phyloP scores from a whole-genome alignment of 2,329 filamentous ascomycete species.

The Phialocephala subalpina region DNA sequence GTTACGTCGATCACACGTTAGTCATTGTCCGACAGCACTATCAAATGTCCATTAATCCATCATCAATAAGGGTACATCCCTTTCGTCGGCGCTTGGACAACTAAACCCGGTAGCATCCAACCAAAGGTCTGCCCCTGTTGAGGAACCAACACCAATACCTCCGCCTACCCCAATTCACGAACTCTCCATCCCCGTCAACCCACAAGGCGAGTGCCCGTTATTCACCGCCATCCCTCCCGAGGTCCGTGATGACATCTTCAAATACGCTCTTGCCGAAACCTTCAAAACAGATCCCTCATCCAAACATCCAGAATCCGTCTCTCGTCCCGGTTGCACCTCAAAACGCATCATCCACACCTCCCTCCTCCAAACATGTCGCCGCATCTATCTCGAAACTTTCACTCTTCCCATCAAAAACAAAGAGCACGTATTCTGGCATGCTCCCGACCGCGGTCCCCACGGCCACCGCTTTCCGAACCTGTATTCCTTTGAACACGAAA shows the following conservation, averaged over 20 bases:
- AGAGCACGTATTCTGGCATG: conserved; percentile 37
- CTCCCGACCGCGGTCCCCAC: conserved; percentile 14
- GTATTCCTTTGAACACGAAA: conserved; percentile 10
- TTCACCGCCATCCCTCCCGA: conserved; percentile 37
- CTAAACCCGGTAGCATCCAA: background rate
- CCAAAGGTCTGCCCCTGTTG: no score
- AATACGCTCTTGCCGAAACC: conserved; percentile 31
- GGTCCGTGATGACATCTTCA: conserved; percentile 34
- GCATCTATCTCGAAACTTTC: conserved; percentile 37
- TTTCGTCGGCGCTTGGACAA: background rate
- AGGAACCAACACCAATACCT: no score
- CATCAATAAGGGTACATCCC: background rate
- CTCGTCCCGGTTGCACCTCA: conserved; percentile 31
- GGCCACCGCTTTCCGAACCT: background rate
- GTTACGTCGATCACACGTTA: background rate
- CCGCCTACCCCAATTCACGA: conserved; percentile 20
- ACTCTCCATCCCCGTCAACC: conserved; percentile 18
- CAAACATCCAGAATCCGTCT: conserved; percentile 18
- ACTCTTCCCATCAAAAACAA: conserved; percentile 31
- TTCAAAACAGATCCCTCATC: conserved; percentile 14
- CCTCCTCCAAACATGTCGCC: conserved; percentile 36
- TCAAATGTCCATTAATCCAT: background rate
- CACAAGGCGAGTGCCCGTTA: conserved; percentile 30
- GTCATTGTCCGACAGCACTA: background rate
- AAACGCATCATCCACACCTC: conserved; percentile 23